phyloP scores from a whole-genome alignment of 495 filamentous ascomycete species.

The Trichoderma orchidacearum region DNA sequence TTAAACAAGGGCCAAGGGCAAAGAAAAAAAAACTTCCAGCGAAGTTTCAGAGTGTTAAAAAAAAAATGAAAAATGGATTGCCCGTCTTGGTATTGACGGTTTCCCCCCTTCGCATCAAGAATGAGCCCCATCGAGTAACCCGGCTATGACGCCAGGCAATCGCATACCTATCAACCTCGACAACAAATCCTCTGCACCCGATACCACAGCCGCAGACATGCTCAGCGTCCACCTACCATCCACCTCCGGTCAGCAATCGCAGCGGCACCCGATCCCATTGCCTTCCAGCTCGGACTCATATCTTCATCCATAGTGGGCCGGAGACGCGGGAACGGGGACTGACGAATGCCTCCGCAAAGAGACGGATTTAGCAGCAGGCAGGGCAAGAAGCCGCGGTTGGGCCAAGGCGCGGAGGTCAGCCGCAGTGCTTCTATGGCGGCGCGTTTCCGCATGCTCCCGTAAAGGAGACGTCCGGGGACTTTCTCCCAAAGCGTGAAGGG shows the following conservation, averaged over 20 bases:
- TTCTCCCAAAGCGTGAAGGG: slow-evolving; percentile 86
- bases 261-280: slow-evolving; percentile 15
- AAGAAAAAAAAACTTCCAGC: slow-evolving; percentile 20
- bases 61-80: slow-evolving; percentile 23
- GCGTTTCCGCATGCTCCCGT: slow-evolving; percentile 72
- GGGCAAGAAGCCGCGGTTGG: slow-evolving; percentile 25
- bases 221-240: slow-evolving; percentile 25
- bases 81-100: slow-evolving; percentile 8
- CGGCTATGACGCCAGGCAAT: slow-evolving; percentile 56
- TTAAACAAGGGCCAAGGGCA: no score
- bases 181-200: slow-evolving; percentile 49
- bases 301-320: slow-evolving; percentile 61
- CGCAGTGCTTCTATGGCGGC: slow-evolving; percentile 97
- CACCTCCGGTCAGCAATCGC: slow-evolving; percentile 22
- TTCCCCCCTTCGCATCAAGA: slow-evolving; percentile 90
- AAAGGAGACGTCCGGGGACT: slow-evolving; percentile 90
- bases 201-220: slow-evolving; percentile 21
- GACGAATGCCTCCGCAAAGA: slow-evolving; percentile 7
- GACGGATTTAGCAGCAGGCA: slow-evolving; percentile 23
- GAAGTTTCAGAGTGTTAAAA: slow-evolving; percentile 31
- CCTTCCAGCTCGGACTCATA: slow-evolving; percentile 63
- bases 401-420: slow-evolving; percentile 46
- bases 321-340: slow-evolving; percentile 5
- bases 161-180: slow-evolving; percentile 97
- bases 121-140: slow-evolving; percentile 99